Conservation (phyloP, 2,329 filamentous ascomycete species). For the Cordyceps fumosorosea region DNA sequence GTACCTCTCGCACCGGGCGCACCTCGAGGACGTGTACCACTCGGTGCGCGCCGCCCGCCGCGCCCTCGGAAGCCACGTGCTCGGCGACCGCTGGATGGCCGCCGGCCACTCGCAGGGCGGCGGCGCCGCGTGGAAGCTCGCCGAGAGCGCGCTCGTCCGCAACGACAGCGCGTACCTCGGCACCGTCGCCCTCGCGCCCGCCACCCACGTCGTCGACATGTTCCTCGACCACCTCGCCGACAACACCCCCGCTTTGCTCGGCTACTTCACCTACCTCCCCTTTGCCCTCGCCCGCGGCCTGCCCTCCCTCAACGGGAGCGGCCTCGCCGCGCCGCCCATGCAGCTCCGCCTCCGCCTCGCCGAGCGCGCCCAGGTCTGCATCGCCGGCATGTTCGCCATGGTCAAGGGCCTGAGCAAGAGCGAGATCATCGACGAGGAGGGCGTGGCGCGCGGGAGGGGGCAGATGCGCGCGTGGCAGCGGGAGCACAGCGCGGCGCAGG, state of each 20-base stretch:
- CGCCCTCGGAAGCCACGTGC: background rate
- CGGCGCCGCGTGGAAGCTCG: conserved; percentile 18
- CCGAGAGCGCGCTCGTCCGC: conserved; percentile 12
- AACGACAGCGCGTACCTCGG: conserved; percentile 11
- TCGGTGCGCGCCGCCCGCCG: conserved; percentile 8
- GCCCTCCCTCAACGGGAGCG: background rate
- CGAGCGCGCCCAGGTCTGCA: conserved; percentile 10
- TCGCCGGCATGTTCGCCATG: conserved; percentile 12
- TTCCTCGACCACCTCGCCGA: background rate
- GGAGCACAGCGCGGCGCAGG: conserved; percentile 1
- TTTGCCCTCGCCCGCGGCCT: conserved; percentile 1
- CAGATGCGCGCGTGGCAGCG: conserved; percentile 11
- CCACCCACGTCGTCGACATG: conserved; percentile 15
- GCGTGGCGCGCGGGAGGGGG: background rate
- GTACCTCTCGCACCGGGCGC: conserved; percentile 14
- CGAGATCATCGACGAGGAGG: background rate
- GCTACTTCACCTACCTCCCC: conserved; percentile 8
- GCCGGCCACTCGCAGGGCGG: conserved; percentile 18
- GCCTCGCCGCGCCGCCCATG: background rate
- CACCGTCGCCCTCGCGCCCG: conserved; percentile 15
- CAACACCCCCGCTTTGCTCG: background rate
- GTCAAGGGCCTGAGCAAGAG: background rate
- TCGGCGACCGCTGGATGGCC: conserved; percentile 14
- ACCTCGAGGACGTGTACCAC: conserved; percentile 13
- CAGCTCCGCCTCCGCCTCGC: conserved; percentile 7